phyloP scores from a whole-genome alignment of 1,139 yeast genomes.

The Geotrichum fermentans region DNA sequence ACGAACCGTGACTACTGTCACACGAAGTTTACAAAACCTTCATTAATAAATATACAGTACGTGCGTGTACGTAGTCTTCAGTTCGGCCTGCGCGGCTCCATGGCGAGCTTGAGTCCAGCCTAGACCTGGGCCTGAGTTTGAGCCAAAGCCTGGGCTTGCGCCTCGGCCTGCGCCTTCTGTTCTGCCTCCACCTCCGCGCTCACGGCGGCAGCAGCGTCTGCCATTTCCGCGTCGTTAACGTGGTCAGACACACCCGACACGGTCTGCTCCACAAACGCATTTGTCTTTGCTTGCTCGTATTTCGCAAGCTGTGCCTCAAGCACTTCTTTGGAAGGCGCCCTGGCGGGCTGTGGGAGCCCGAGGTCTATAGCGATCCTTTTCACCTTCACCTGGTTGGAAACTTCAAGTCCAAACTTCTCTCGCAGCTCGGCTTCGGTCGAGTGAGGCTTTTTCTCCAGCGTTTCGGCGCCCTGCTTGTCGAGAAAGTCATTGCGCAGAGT shows the following conservation, averaged over 20 bases:
- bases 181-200: not conserved
- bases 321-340: slow-evolving; percentile 9
- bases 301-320: slow-evolving; percentile 9
- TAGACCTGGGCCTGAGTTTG: too few relatives aligned
- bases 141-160: too few relatives aligned
- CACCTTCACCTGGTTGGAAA: not conserved
- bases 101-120: too few relatives aligned
- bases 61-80: too few relatives aligned
- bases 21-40: too few relatives aligned
- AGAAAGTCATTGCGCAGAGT: slow-evolving; percentile 30
- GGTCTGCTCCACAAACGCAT: not conserved
- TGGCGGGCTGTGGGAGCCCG: slow-evolving; percentile 9
- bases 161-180: too few relatives aligned
- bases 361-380: not conserved
- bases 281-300: slow-evolving; percentile 1
- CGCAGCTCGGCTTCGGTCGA: slow-evolving; percentile 5
- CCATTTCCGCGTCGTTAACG: slow-evolving; percentile 2
- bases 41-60: too few relatives aligned
- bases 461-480: not conserved
- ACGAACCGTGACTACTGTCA: too few relatives aligned
- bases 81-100: too few relatives aligned
- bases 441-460: not conserved
- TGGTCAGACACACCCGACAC: too few relatives aligned
- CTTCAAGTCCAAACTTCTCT: slow-evolving; percentile 11
- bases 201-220: not conserved